Percentiles rank a stretch among this genome's conserved stretches.
Evolutionary conservation across 2,329 filamentous ascomycete genomes (phyloP).

Genomic region (Diplodia mutila): DNA sequence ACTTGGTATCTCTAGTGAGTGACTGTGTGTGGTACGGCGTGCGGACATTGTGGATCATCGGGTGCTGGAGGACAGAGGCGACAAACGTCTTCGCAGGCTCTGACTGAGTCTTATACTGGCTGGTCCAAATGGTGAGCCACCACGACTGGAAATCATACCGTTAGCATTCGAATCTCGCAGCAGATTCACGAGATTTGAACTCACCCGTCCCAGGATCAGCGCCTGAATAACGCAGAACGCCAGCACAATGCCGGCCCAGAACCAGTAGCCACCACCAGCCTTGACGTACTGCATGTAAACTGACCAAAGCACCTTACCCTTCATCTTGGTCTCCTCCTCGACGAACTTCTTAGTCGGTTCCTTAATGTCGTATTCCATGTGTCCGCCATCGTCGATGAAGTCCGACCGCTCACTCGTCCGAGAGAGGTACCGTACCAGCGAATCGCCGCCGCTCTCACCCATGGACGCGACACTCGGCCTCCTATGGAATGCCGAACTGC

Average conservation of each 20-base stretch:
- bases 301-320: conserved; percentile 67
- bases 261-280: conserved; percentile 65
- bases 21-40: conserved; percentile 11
- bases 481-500: conserved; percentile 10
- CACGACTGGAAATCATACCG: conserved; percentile 48
- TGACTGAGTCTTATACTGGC: conserved; percentile 25
- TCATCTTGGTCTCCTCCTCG: conserved; percentile 73
- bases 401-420: conserved; percentile 23
- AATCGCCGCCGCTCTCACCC: background rate
- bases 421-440: conserved; percentile 3
- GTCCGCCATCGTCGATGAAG: conserved; percentile 28
- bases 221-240: conserved; percentile 61
- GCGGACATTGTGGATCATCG: conserved; percentile 10
- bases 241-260: conserved; percentile 59
- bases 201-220: conserved; percentile 54
- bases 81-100: background rate
- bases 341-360: conserved; percentile 68
- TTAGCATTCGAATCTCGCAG: background rate
- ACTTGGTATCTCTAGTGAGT: conserved; percentile 39
- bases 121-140: conserved; percentile 65
- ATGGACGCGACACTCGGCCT: background rate
- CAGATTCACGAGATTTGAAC: background rate
- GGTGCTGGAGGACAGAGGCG: conserved; percentile 10
- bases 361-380: conserved; percentile 39
- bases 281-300: conserved; percentile 72